Base-by-base conservation (phyloP, 768 basidiomycete genomes). In the Mycena metata region DNA sequence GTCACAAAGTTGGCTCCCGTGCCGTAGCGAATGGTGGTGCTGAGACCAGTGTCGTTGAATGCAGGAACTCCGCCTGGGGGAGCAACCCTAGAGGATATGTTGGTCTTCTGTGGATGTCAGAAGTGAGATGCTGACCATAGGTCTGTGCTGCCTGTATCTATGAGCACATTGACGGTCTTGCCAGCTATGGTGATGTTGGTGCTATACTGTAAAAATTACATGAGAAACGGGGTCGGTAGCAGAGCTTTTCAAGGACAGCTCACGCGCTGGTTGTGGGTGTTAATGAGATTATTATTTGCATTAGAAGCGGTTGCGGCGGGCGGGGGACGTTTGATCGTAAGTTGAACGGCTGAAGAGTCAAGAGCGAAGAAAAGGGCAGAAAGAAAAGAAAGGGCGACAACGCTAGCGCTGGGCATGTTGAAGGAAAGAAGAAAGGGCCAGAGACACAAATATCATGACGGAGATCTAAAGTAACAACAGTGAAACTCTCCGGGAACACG, bases 121-220 rank as follows among this genome's bases (percentile, higher is more conserved):
- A 3, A 33, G 26, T 33, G 17, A 46, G 21, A 12, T 10, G 2
- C 59, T 46, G 46, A 60, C 59, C 59, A 60, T 21, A 60, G 46
- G 35, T 60, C 59, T 45, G 46, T 60, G 36, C 59, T 60, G 30
- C 59, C 59, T 1, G 59, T 60, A 46, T 60, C 59, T 3, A 60
- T 60, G 19, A 60, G 59, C 11, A 60, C 59, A 15, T 60, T 60
- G n/a, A 60, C 59, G 33, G 30, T 30, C 30, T 30, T 21, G 19
- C 59, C 59, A 11, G n/a, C n/a, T 2, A 60, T 60, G 21, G 33
- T 49, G 33, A 60, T 60, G 15, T 60, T 60, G 12, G 59, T 60
- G 33, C 59, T 60, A 49, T 60, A 60, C 59, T 60, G 59, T 3
- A 30, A 41, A 26, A 52, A 16, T 11, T 39, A 15, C 15, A 15